These are phyloP conservation scores for Globisporangium paroecandrum DNA, from an alignment of 352 stramenopile genomes.

Conservation along the genomic window DNA sequence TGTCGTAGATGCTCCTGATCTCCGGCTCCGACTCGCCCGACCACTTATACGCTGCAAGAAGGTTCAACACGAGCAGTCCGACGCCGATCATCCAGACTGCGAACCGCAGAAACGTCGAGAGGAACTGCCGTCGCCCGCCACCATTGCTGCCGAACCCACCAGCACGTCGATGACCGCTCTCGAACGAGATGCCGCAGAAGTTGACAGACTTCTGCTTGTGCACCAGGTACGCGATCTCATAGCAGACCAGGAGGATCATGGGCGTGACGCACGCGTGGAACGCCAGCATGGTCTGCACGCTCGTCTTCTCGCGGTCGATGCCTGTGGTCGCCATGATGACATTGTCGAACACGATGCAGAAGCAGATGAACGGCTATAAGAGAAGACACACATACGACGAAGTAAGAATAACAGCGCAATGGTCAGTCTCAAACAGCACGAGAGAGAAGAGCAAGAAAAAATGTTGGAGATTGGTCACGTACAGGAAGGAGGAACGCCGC, in stretches of 20 bases:
- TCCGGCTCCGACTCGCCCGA: conserved; percentile 32
- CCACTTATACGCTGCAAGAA: conserved; percentile 72
- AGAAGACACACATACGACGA: conserved; percentile 3
- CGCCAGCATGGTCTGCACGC: conserved; percentile 70
- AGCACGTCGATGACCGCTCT: conserved; percentile 51
- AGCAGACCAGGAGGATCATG: conserved; percentile 84
- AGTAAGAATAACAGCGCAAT: neutral
- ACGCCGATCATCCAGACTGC: conserved; percentile 66
- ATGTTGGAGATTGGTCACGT: conserved; percentile 13
- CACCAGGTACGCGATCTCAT: conserved; percentile 87
- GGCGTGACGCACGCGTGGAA: conserved; percentile 83
- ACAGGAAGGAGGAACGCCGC: conserved; percentile 78
- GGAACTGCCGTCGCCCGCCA: conserved; percentile 22
- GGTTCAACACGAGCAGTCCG: conserved; percentile 59
- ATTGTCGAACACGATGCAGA: conserved; percentile 80
- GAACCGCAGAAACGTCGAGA: conserved; percentile 65
- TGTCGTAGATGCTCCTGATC: conserved; percentile 67
- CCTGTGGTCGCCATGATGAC: conserved; percentile 74
- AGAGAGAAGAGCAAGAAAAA: neutral
- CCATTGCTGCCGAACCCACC: conserved; percentile 4
- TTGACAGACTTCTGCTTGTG: conserved; percentile 90
- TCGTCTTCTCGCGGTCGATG: conserved; percentile 48
- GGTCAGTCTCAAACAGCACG: conserved; percentile 5
- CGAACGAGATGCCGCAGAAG: conserved; percentile 89
- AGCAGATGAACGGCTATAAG: conserved; percentile 71